Percentiles rank a stretch among this genome's conserved stretches.
Conservation (phyloP, 805 yeast species). For the Saccharomycopsis synnaedendra region DNA sequence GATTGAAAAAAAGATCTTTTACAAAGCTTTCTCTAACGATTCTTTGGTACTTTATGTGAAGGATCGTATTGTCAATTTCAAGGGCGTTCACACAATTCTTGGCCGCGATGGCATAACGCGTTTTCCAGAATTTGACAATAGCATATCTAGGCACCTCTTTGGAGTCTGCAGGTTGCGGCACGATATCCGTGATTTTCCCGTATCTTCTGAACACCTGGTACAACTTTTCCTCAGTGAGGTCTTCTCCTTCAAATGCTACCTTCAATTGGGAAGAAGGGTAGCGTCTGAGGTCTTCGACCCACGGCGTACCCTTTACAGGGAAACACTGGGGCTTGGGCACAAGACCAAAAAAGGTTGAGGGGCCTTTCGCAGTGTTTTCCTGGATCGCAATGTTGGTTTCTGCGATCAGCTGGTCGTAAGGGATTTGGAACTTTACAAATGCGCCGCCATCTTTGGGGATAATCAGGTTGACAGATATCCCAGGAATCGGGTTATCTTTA, state of each 20-base stretch:
- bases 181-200: conserved; percentile 70
- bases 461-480: conserved; percentile 42
- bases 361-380: conserved; percentile 25
- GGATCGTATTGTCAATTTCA: conserved; percentile 44
- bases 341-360: conserved; percentile 27
- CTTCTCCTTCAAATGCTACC: conserved; percentile 66
- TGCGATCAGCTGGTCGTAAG: conserved; percentile 35
- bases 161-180: conserved; percentile 37
- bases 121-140: conserved; percentile 39
- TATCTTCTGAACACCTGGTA: conserved; percentile 78
- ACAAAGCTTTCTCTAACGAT: conserved; percentile 40
- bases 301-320: conserved; percentile 84
- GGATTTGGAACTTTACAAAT: conserved; percentile 66
- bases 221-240: conserved; percentile 58
- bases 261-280: conserved; percentile 54
- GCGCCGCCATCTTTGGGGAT: conserved; percentile 91
- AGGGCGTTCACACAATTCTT: conserved; percentile 85
- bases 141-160: conserved; percentile 41
- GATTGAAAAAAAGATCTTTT: conserved; percentile 51
- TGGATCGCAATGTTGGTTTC: conserved; percentile 44
- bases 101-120: conserved; percentile 71
- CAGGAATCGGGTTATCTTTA: conserved; percentile 25
- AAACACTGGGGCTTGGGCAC: conserved; percentile 44
- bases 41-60: conserved; percentile 68
- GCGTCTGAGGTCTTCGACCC: conserved; percentile 89